Conservation (phyloP, 257 asterid genomes). For the Petunia secreta region DNA sequence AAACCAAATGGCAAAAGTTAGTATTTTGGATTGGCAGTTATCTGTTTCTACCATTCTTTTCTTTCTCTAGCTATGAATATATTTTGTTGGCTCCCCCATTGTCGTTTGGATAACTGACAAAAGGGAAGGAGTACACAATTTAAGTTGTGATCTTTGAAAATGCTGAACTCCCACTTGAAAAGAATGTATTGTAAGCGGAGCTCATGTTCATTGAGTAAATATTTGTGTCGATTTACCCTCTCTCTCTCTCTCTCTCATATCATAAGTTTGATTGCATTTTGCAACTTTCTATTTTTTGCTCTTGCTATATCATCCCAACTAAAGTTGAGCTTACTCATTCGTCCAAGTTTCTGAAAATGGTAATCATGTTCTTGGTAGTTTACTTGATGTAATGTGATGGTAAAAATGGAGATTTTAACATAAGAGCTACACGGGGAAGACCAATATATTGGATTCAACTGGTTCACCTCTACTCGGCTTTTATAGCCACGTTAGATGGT, state of each 20-base stretch:
- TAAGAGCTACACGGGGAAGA: too few species aligned
- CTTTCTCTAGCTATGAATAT: slow-evolving; percentile 35
- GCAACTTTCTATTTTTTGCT: not conserved
- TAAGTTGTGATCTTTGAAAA: slow-evolving; percentile 34
- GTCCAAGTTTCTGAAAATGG: not conserved
- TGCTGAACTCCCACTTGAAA: slow-evolving; percentile 36
- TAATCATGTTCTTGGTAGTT: not conserved
- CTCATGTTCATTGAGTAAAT: slow-evolving; percentile 41
- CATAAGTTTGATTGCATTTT: not conserved
- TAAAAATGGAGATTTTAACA: not conserved
- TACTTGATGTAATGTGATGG: not conserved
- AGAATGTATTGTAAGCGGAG: slow-evolving; percentile 49
- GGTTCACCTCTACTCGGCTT: too few species aligned
- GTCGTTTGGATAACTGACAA: slow-evolving; percentile 36
- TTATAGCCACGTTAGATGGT: too few species aligned
- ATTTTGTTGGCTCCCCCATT: slow-evolving; percentile 33
- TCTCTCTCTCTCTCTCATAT: not conserved
- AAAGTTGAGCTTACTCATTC: not conserved
- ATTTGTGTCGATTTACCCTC: slow-evolving; percentile 12
- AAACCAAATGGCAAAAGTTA: slow-evolving; percentile 69
- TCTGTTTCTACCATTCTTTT: slow-evolving; percentile 42
- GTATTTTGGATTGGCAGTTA: slow-evolving; percentile 26
- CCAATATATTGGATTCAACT: too few species aligned
- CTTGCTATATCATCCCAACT: not conserved
- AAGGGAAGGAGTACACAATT: slow-evolving; percentile 37